phyloP scores from a whole-genome alignment of 306 rosid genomes.

The Fagus crenata region DNA sequence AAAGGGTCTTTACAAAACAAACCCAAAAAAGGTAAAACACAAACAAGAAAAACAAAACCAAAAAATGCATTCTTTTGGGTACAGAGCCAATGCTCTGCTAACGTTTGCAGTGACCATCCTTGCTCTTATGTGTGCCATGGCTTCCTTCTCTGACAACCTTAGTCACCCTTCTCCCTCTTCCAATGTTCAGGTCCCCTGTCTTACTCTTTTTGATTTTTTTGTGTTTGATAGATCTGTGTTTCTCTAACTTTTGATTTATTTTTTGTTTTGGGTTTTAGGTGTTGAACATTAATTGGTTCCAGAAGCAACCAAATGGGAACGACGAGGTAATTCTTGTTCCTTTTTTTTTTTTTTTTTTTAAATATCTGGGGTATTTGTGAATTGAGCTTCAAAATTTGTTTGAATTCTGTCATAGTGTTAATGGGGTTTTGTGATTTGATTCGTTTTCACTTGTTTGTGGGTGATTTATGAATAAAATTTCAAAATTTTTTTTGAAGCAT shows the following conservation, averaged over 20 bases:
- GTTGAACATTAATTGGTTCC: constrained; percentile 77
- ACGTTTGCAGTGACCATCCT: constrained; percentile 80
- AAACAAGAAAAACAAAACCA: not conserved
- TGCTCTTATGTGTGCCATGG: constrained; percentile 77
- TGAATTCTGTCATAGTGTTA: not conserved
- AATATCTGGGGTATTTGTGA: not conserved
- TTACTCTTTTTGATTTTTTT: not conserved
- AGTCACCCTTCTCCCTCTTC: constrained; percentile 66
- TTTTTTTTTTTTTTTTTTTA: not conserved
- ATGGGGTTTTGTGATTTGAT: not conserved
- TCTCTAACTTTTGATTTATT: not conserved
- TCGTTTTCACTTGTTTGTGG: not conserved
- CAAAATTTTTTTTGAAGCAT: not conserved
- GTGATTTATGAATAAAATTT: not conserved
- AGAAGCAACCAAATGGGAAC: constrained; percentile 85
- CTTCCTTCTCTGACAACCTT: constrained; percentile 74
- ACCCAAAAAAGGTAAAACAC: not conserved
- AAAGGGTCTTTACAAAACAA: not conserved
- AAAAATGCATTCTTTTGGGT: constrained; percentile 85
- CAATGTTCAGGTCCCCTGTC: constrained; percentile 58
- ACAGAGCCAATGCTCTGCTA: constrained; percentile 78
- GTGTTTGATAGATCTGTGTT: constrained; percentile 34
- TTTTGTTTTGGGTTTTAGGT: constrained; percentile 44
- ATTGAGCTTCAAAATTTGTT: not conserved
- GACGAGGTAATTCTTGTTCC: constrained; percentile 62